Percentiles rank a stretch among this genome's conserved stretches.
Conservation (phyloP, 2,329 filamentous ascomycete species). For the Aspergillus uvarum region DNA sequence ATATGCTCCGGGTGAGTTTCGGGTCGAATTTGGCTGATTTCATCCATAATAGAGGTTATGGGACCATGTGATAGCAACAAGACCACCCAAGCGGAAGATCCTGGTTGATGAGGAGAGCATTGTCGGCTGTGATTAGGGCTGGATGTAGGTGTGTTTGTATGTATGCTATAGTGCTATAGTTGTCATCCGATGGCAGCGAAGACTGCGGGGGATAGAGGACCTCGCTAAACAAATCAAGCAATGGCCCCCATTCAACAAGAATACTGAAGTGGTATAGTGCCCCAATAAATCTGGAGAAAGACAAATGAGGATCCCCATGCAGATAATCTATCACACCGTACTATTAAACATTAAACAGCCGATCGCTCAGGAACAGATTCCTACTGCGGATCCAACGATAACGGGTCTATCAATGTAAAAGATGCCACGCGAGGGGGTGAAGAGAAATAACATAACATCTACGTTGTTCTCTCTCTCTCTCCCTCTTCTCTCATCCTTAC, state of each 20-base stretch:
- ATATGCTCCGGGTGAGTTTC: too few species aligned
- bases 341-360: neutral
- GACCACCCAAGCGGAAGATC: too few species aligned
- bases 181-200: neutral
- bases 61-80: too few species aligned
- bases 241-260: neutral
- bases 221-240: neutral
- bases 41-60: too few species aligned
- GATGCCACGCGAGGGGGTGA: neutral
- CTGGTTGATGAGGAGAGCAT: too few species aligned
- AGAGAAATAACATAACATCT: neutral
- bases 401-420: neutral
- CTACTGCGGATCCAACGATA: neutral
- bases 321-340: neutral
- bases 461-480: too few species aligned
- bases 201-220: neutral
- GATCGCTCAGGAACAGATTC: too few species aligned
- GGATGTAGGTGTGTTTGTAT: too few species aligned
- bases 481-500: too few species aligned
- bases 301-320: neutral
- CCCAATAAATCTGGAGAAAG: neutral
- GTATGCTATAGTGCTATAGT: too few species aligned
- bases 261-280: neutral
- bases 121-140: too few species aligned
- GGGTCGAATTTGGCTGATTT: too few species aligned